Evolutionary conservation across 2,329 filamentous ascomycete species (phyloP).

Genomic region (Fusarium fracticaudum): DNA sequence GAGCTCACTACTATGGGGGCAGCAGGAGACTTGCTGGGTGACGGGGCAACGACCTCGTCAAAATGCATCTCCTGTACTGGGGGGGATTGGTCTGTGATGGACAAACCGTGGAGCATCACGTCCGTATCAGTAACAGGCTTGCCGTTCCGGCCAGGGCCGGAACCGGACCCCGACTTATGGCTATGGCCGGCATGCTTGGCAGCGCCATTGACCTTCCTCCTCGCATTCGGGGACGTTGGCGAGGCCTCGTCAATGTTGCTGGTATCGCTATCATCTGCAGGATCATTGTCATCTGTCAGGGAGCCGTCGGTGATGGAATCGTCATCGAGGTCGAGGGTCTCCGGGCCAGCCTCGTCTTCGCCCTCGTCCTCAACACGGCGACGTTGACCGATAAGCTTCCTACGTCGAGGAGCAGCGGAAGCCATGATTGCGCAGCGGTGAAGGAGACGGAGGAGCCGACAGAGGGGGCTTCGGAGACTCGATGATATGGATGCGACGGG

Average conservation of each 20-base stretch:
- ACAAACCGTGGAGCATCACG: slow-evolving; percentile 66
- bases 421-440: slow-evolving; percentile 47
- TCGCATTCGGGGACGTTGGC: slow-evolving; percentile 56
- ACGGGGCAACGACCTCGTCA: slow-evolving; percentile 52
- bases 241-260: slow-evolving; percentile 68
- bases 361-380: slow-evolving; percentile 76
- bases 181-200: slow-evolving; percentile 48
- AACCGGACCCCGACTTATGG: slow-evolving; percentile 48
- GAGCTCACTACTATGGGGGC: slow-evolving; percentile 67
- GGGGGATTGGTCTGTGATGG: slow-evolving; percentile 54
- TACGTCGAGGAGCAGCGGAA: slow-evolving; percentile 61
- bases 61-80: slow-evolving; percentile 58
- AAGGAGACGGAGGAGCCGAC: slow-evolving; percentile 44
- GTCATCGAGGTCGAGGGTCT: slow-evolving; percentile 68
- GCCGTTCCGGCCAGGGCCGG: slow-evolving; percentile 46
- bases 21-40: slow-evolving; percentile 52
- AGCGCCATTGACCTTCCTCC: slow-evolving; percentile 55
- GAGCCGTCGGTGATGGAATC: slow-evolving; percentile 74
- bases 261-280: slow-evolving; percentile 70
- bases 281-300: slow-evolving; percentile 69
- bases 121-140: slow-evolving; percentile 63
- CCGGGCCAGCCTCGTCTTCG: slow-evolving; percentile 71
- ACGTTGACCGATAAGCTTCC: slow-evolving; percentile 72
- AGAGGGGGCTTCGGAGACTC: slow-evolving; percentile 45
- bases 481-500: slow-evolving; percentile 38